Base-by-base conservation (phyloP, 352 stramenopile species). In the Globisporangium acanthophoron region DNA sequence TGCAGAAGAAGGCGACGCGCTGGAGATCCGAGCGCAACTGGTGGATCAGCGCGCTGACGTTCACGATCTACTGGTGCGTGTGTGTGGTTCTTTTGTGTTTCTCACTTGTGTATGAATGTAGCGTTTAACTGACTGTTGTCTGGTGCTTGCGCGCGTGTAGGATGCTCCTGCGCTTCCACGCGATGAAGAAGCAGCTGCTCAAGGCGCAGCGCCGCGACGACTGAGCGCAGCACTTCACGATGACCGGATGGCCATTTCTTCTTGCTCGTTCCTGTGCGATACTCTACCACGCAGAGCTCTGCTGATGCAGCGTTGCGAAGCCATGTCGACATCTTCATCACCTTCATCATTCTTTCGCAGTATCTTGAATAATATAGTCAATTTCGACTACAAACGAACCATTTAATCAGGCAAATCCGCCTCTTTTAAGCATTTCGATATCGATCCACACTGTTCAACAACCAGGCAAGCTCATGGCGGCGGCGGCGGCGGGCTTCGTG, bases 11-110 rank as follows among this genome's bases (percentile, higher is more conserved):
- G 52, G 82, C 82, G 21, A 76, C 76, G 43, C 78, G 82, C 47
- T 92, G 82, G 82, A 75, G 82, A 31, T 81, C 72, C 9, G 82
- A 92, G 66, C 66, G 82, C 50, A 92, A 92, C 66, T 92, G 80
- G 80, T 92, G 82, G 82, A 92, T 92, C 67, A 90, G 80, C 54
- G 80, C 82, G 24, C 78, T 92, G 31, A 88, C 80, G 35, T 92
- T 92, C 59, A 87, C 78, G 29, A 92, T 92, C 58, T 92, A 92
- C 67, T 92, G 82, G 81, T 89, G 29, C 29, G 73, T 69, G 11
- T 33, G 31, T 45, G 24, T 6, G 2, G 13, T 21, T 24, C 37
- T 12, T 45, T 47, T 52, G 37, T 21, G 21, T 16, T 31, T 35
- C 20, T 13, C 11, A 5, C 2, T 5, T 62, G 8, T 6, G 21